A percentile compares a stretch with the other conserved stretches of the same genome.
These are phyloP conservation scores for Candida montana DNA, from an alignment of 805 yeast species.

Conservation along the genomic window DNA sequence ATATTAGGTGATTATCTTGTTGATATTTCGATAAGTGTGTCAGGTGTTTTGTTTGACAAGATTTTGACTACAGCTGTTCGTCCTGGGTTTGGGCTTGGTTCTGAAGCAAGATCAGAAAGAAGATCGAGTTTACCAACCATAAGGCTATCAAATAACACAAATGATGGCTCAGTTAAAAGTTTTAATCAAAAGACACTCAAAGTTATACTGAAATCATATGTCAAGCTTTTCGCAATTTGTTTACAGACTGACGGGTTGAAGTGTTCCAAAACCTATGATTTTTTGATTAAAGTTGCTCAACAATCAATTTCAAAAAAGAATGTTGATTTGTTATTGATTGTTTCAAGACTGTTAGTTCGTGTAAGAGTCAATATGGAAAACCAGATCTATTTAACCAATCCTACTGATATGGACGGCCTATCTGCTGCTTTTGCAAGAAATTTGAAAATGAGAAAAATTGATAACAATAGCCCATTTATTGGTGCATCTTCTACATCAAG, in stretches of 20 bases:
- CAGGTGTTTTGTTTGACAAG: constrained; percentile 12
- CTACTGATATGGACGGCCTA: constrained; percentile 60
- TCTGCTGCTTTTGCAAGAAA: constrained; percentile 56
- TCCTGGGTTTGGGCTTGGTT: constrained; percentile 17
- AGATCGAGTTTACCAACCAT: constrained; percentile 23
- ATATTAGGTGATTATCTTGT: constrained; percentile 27
- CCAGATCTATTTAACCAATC: constrained; percentile 43
- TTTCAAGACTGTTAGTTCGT: constrained; percentile 49
- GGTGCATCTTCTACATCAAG: constrained; percentile 10
- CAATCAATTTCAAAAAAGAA: constrained; percentile 31
- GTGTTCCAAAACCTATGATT: constrained; percentile 23
- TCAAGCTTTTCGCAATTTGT: constrained; percentile 24
- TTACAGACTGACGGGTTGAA: constrained; percentile 23
- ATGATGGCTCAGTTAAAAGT: neutral
- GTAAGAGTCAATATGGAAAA: constrained; percentile 44
- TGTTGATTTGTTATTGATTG: constrained; percentile 36
- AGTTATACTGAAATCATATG: constrained; percentile 20
- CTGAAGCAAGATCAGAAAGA: constrained; percentile 12
- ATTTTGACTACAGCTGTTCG: constrained; percentile 22
- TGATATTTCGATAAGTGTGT: constrained; percentile 13
- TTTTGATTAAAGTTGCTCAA: constrained; percentile 29
- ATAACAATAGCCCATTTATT: neutral
- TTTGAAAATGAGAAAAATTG: constrained; percentile 22
- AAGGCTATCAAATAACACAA: constrained; percentile 6
- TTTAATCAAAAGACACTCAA: constrained; percentile 15